Percentiles rank a stretch among this genome's conserved stretches.
These are phyloP conservation scores for Aureobasidium sp. DNA, from an alignment of 2,329 filamentous ascomycete genomes.

Conservation along the genomic window DNA sequence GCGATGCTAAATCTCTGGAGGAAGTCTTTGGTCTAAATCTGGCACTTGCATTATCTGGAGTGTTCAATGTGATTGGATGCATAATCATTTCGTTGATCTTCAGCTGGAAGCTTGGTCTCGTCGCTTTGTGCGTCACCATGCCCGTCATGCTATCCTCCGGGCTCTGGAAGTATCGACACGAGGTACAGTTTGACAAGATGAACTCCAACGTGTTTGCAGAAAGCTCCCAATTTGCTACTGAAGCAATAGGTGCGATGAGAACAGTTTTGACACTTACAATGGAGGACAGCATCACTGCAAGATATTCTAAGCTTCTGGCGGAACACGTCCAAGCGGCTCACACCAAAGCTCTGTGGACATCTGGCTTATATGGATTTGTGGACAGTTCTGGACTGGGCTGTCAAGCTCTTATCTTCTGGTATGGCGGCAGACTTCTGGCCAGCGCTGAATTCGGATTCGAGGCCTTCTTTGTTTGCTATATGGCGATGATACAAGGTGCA, in stretches of 20 bases:
- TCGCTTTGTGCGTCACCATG: conserved; percentile 35
- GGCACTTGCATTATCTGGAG: conserved; percentile 43
- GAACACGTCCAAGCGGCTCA: conserved; percentile 52
- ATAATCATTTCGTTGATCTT: conserved; percentile 37
- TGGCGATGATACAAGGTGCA: neutral
- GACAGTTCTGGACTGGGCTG: conserved; percentile 53
- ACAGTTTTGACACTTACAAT: conserved; percentile 55
- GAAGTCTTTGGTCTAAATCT: conserved; percentile 39
- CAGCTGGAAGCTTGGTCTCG: conserved; percentile 33
- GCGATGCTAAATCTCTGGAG: conserved; percentile 41
- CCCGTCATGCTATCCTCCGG: conserved; percentile 46
- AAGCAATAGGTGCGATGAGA: conserved; percentile 30
- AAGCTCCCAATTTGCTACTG: conserved; percentile 30
- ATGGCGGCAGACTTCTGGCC: conserved; percentile 28
- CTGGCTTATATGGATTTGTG: conserved; percentile 55
- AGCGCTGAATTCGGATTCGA: conserved; percentile 28
- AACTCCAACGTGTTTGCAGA: conserved; percentile 37
- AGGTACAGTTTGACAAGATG: conserved; percentile 40
- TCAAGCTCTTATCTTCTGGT: conserved; percentile 31
- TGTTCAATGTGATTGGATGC: conserved; percentile 40
- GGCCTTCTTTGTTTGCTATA: conserved; percentile 43
- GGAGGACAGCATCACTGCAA: conserved; percentile 52
- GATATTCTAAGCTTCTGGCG: conserved; percentile 49
- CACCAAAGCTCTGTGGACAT: conserved; percentile 51
- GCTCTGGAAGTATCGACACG: conserved; percentile 35